These are phyloP conservation scores for Thraustochytrium sp. DNA, from an alignment of 352 stramenopile genomes.

Conservation along the genomic window DNA sequence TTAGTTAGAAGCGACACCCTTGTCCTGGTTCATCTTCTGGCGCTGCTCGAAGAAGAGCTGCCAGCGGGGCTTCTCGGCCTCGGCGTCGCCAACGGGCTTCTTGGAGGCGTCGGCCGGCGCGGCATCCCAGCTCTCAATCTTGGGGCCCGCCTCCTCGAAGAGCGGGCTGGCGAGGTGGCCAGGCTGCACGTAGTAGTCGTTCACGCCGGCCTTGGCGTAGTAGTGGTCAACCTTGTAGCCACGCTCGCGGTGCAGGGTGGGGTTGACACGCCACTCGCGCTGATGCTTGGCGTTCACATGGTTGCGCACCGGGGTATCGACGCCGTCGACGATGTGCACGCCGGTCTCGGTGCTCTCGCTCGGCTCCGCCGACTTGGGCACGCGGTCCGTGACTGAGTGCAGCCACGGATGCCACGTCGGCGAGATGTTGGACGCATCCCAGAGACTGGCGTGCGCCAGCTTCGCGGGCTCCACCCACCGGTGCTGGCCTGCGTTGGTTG, in stretches of 20 bases:
- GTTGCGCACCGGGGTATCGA: constrained; percentile 23
- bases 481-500: neutral
- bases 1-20: neutral
- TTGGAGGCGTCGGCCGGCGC: neutral
- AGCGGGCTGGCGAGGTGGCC: neutral
- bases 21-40: constrained; percentile 35
- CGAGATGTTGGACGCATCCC: neutral
- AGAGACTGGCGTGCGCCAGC: neutral
- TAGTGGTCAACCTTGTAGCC: constrained; percentile 26
- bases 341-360: neutral
- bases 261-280: constrained; percentile 4
- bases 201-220: constrained; percentile 28
- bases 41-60: constrained; percentile 39
- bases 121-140: constrained; percentile 27
- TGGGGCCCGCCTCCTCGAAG: constrained; percentile 3
- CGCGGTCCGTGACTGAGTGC: constrained; percentile 27
- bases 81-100: neutral
- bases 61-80: constrained; percentile 33
- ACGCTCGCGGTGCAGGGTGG: constrained; percentile 30
- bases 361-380: neutral
- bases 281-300: constrained; percentile 12
- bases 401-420: constrained; percentile 32
- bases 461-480: constrained; percentile 26
- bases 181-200: constrained; percentile 43
- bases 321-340: neutral